A percentile compares a stretch with the other conserved stretches of the same genome.
Conservation (phyloP, 1,284 basidiomycete species). For the Cryptococcus depauperatus region DNA sequence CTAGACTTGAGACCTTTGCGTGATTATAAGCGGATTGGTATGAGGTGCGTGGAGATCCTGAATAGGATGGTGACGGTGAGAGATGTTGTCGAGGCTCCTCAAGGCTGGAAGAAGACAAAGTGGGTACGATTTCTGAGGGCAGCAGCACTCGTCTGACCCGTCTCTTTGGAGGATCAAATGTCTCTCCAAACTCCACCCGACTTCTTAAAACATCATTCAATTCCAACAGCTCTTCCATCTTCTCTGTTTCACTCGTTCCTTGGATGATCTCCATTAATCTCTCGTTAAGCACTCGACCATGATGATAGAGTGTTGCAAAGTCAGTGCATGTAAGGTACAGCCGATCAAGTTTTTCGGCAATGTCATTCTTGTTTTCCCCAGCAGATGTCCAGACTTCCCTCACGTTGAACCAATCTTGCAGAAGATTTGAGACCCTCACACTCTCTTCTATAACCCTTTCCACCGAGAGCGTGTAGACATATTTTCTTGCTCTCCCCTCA, state of each 20-base stretch:
- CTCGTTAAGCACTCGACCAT: constrained; percentile 52
- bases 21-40: constrained; percentile 2
- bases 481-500: constrained; percentile 39
- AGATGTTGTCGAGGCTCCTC: neutral
- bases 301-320: constrained; percentile 44
- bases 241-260: constrained; percentile 52
- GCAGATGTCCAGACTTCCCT: constrained; percentile 4
- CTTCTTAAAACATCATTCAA: constrained; percentile 64
- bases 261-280: constrained; percentile 48
- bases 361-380: constrained; percentile 1
- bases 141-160: constrained; percentile 36
- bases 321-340: constrained; percentile 35
- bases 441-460: constrained; percentile 54
- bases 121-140: constrained; percentile 31
- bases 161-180: constrained; percentile 28
- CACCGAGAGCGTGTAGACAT: constrained; percentile 46
- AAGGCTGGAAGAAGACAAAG: too few species aligned
- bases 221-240: constrained; percentile 52
- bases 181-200: constrained; percentile 41
- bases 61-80: neutral
- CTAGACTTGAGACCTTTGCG: constrained; percentile 26
- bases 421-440: constrained; percentile 46
- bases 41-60: too few species aligned
- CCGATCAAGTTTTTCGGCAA: constrained; percentile 39
- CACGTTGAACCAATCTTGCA: constrained; percentile 33